phyloP scores from a whole-genome alignment of 2,329 filamentous ascomycete species.

The Amauroascus verrucosus region DNA sequence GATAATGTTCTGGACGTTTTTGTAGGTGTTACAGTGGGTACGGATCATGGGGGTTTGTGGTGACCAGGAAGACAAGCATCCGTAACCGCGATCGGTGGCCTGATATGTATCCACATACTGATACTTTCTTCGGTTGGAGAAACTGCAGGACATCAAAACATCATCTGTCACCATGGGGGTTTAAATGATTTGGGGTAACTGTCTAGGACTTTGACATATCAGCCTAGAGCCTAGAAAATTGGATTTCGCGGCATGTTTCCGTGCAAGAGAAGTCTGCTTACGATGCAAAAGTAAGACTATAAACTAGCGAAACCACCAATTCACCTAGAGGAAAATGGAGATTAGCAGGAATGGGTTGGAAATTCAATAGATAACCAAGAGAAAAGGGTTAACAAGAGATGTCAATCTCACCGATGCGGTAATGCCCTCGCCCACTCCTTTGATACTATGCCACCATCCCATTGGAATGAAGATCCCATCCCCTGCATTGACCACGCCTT shows the following conservation, averaged over 20 bases:
- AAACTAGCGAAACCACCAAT: slow-evolving; percentile 68
- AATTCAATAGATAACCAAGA: neutral
- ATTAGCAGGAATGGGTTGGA: neutral
- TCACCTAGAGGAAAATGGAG: slow-evolving; percentile 40
- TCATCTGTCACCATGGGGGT: too few species aligned
- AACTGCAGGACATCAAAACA: neutral
- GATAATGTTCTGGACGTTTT: too few species aligned
- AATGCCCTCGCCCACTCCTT: slow-evolving; percentile 49
- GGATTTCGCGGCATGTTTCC: neutral
- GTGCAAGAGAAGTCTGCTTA: neutral
- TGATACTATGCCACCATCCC: slow-evolving; percentile 81
- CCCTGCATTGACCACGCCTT: slow-evolving; percentile 52
- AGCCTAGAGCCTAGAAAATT: neutral
- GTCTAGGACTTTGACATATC: neutral
- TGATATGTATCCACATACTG: neutral
- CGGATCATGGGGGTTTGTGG: neutral
- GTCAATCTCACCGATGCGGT: slow-evolving; percentile 46
- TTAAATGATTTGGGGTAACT: neutral
- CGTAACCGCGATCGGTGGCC: neutral
- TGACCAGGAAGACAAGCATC: neutral
- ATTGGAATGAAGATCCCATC: slow-evolving; percentile 70
- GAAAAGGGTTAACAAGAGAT: neutral
- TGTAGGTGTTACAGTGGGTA: neutral
- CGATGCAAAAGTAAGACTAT: neutral
- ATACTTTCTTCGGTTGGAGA: neutral